Percentiles rank a stretch among this genome's conserved stretches.
Conservation (phyloP, 129 eudicot species). For the Pulicaria dysenterica region DNA sequence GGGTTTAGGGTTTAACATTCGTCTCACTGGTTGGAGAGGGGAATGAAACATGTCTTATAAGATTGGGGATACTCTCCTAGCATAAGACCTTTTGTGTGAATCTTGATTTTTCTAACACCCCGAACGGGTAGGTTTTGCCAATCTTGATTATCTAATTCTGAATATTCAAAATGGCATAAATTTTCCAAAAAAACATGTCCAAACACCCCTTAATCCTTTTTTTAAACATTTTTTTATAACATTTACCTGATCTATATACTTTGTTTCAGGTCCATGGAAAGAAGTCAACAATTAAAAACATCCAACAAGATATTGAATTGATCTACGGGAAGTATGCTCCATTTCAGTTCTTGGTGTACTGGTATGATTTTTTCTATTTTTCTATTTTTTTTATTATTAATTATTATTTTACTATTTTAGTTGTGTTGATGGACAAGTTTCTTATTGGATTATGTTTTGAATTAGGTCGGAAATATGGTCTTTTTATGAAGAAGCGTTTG, state of each 20-base stretch:
- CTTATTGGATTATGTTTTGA: not conserved
- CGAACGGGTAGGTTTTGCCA: no score
- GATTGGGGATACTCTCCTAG: no score
- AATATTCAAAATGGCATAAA: no score
- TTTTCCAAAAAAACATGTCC: no score
- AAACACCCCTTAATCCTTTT: no score
- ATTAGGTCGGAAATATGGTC: constrained; percentile 87
- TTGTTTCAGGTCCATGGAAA: constrained; percentile 68
- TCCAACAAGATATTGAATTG: constrained; percentile 54
- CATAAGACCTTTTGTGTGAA: no score
- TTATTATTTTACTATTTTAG: constrained; percentile 6
- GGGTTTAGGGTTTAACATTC: no score
- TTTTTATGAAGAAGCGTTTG: constrained; percentile 83
- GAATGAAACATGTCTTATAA: no score
- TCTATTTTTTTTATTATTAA: not conserved
- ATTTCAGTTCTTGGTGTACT: constrained; percentile 85
- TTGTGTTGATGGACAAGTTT: constrained; percentile 5
- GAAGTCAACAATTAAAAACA: constrained; percentile 44
- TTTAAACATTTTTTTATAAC: not conserved
- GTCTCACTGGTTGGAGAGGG: no score
- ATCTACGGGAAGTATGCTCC: constrained; percentile 81
- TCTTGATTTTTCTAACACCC: no score
- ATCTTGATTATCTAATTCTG: no score
- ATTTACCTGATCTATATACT: not conserved
- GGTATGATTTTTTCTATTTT: constrained; percentile 47